Conservation (phyloP, 2,329 filamentous ascomycete genomes). For the Xylariomycetidae sp. region DNA sequence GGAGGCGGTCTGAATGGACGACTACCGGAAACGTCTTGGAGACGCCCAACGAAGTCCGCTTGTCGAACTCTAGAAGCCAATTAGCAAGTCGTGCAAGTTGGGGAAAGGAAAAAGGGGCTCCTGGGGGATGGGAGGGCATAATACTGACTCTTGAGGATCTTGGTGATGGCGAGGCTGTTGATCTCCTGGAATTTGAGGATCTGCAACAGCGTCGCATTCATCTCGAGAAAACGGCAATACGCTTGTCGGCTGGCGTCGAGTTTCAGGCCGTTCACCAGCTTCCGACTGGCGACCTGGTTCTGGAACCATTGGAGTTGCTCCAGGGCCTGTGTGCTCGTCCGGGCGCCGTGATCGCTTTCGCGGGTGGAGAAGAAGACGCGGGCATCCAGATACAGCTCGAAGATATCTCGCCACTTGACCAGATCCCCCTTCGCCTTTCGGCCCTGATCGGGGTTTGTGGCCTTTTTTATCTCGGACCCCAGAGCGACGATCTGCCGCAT, state of each 20-base stretch:
- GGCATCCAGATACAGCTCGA: conserved; percentile 74
- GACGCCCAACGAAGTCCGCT: conserved; percentile 69
- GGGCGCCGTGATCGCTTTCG: conserved; percentile 63
- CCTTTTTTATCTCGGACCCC: conserved; percentile 55
- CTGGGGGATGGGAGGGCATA: background rate
- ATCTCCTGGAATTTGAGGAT: conserved; percentile 80
- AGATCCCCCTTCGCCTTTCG: conserved; percentile 59
- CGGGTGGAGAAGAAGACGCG: conserved; percentile 76
- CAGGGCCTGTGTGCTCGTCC: conserved; percentile 59
- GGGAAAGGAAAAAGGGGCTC: too few relatives aligned
- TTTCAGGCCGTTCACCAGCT: conserved; percentile 57
- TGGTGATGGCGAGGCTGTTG: conserved; percentile 68
- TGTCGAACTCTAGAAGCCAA: conserved; percentile 65
- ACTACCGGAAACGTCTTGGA: conserved; percentile 55
- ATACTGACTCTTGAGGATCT: conserved; percentile 74
- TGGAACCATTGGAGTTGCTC: conserved; percentile 68
- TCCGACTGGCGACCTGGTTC: conserved; percentile 54
- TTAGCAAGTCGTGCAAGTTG: conserved; percentile 8
- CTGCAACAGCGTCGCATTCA: conserved; percentile 73
- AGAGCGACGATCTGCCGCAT: conserved; percentile 57
- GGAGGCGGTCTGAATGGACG: conserved; percentile 53
- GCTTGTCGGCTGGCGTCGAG: conserved; percentile 58
- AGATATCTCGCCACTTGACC: conserved; percentile 72
- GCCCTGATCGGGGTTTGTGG: conserved; percentile 58
- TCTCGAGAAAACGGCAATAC: conserved; percentile 60